A percentile compares a stretch with the other conserved stretches of the same genome.
Conservation (phyloP, 1,284 basidiomycete species). For the Ustilago hordei region DNA sequence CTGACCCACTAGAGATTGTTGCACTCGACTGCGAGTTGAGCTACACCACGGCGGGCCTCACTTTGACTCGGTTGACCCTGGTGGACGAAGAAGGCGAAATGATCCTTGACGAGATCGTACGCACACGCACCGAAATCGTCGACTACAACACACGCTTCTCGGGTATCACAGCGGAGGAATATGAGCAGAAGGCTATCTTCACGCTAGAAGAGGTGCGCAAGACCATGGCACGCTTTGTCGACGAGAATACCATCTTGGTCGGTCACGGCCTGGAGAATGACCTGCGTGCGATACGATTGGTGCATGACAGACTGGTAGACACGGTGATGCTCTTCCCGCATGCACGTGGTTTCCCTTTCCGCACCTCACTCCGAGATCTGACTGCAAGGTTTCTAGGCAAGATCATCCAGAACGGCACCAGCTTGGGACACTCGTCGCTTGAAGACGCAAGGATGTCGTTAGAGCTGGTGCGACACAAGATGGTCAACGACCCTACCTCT, state of each 20-base stretch:
- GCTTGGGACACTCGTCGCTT: constrained; percentile 59
- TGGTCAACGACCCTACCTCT: constrained; percentile 40
- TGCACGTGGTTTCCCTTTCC: constrained; percentile 62
- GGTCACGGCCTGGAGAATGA: constrained; percentile 68
- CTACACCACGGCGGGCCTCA: constrained; percentile 65
- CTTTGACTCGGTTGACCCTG: constrained; percentile 63
- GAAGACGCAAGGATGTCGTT: constrained; percentile 64
- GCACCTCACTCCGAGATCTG: constrained; percentile 59
- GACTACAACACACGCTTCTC: constrained; percentile 68
- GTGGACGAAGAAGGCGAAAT: constrained; percentile 60
- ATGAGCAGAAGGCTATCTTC: constrained; percentile 47
- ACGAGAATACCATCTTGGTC: constrained; percentile 59
- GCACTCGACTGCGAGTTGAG: constrained; percentile 67
- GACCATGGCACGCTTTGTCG: constrained; percentile 55
- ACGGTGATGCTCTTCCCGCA: constrained; percentile 64
- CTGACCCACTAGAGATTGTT: constrained; percentile 50
- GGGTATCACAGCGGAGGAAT: constrained; percentile 58
- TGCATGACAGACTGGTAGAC: constrained; percentile 61
- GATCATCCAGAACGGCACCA: constrained; percentile 62
- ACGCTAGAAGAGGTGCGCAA: constrained; percentile 49
- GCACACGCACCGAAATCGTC: constrained; percentile 50
- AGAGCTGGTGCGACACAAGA: constrained; percentile 57
- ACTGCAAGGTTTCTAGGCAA: constrained; percentile 57
- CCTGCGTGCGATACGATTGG: constrained; percentile 58
- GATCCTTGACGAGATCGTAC: constrained; percentile 60